These are phyloP conservation scores for Articulospora tetracladia DNA, from an alignment of 495 filamentous ascomycete species.

Conservation along the genomic window DNA sequence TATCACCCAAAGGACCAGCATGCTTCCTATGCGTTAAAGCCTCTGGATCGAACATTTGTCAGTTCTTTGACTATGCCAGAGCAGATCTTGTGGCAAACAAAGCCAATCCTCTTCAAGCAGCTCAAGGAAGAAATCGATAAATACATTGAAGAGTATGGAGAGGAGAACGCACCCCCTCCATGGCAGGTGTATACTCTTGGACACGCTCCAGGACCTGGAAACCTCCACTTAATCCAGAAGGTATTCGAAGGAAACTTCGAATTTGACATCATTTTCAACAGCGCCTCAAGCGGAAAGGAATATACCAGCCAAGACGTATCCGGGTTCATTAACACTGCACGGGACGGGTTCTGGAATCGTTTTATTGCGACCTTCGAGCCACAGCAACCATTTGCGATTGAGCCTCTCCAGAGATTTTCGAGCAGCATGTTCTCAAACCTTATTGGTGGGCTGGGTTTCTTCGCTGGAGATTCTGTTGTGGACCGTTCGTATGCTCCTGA, in stretches of 20 bases:
- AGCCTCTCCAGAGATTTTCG: constrained; percentile 74
- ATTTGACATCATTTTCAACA: constrained; percentile 92
- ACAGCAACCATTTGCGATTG: constrained; percentile 67
- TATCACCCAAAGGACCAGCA: constrained; percentile 59
- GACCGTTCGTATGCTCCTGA: constrained; percentile 87
- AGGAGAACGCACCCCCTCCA: constrained; percentile 72
- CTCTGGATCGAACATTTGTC: constrained; percentile 71
- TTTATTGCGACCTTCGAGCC: constrained; percentile 73
- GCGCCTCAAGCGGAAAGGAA: constrained; percentile 61
- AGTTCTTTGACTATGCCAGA: constrained; percentile 63
- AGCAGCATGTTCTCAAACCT: constrained; percentile 92
- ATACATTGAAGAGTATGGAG: constrained; percentile 63
- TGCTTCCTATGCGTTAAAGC: constrained; percentile 63
- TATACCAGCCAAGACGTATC: constrained; percentile 62
- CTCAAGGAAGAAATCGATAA: constrained; percentile 74
- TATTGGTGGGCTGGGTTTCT: constrained; percentile 92
- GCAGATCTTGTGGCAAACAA: constrained; percentile 80
- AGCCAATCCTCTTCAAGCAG: constrained; percentile 71
- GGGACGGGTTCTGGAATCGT: constrained; percentile 64
- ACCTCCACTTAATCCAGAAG: constrained; percentile 88
- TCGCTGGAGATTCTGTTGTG: constrained; percentile 80
- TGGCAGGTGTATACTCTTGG: constrained; percentile 79
- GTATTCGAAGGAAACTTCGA: constrained; percentile 88
- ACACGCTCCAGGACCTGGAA: constrained; percentile 67
- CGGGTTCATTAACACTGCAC: constrained; percentile 59